Base-by-base conservation (phyloP, 2,329 filamentous ascomycete species). In the Gliomastix tumulicola region DNA sequence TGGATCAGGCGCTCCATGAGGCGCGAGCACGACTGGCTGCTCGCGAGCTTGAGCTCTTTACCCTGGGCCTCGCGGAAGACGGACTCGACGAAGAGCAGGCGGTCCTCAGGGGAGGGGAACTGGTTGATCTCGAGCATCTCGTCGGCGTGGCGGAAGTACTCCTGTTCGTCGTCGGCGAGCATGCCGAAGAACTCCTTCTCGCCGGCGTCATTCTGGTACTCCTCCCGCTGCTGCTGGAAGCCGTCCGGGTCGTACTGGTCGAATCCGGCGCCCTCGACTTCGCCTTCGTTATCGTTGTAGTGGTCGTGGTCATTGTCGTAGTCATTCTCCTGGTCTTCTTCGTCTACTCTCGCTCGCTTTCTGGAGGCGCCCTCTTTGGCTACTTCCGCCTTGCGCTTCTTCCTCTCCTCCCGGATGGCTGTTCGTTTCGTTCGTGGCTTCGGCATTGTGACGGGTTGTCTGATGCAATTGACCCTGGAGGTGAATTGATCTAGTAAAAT, bases 11-110 rank as follows among this genome's bases (percentile, higher is more conserved):
- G 76, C 65, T 98, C 92, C 80, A 97, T 84, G 36, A 98, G 65
- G 13, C 92, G 74, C 35, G 92, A 98, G 62, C 89, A 96, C 4
- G 87, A 92, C 63, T 98, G 92, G 58, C 88, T 95, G 63, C 87
- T 92, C 18, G 89, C 89, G 44, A 98, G 77, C 69, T 97, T 98
- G 53, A 98, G 69, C 60, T 97, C 92, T 62, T 97, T 97, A 42
- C 88, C 88, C 42, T 80, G 71, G 1, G 89, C 88, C 62, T 97
- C 90, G 47, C 76, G 73, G 62, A 85, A 94, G 35, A 97, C 84
- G 57, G 83, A 94, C 42, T 82, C 78, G 32, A 97, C 61, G 51
- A 88, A 88, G 34, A 83, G 51, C 37, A 69, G 66, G 40, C 81
- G 74, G 47, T 88, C 84, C 47, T 95, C 87, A 36, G 77, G 59